Conservation (phyloP, 1,284 basidiomycete species). For the Anthracocystis walkeri region DNA sequence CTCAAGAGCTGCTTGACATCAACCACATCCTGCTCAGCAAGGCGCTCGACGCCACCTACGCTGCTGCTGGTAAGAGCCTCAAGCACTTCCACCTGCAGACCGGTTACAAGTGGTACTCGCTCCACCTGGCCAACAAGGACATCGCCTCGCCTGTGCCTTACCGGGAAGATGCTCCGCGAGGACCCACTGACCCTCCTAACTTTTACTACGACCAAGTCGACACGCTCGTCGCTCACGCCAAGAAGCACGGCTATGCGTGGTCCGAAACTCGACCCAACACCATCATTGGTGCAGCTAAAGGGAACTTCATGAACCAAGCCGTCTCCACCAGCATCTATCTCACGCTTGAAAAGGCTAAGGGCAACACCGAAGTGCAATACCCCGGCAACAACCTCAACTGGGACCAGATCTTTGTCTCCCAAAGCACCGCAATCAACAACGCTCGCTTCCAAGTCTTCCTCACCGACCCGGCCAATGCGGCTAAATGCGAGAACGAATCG, state of each 20-base stretch:
- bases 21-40: slow-evolving; percentile 43
- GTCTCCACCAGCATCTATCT: slow-evolving; percentile 44
- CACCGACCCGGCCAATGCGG: slow-evolving; percentile 35
- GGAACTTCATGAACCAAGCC: slow-evolving; percentile 52
- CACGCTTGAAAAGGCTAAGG: slow-evolving; percentile 43
- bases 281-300: slow-evolving; percentile 51
- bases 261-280: slow-evolving; percentile 50
- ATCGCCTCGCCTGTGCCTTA: slow-evolving; percentile 42
- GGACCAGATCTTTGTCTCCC: slow-evolving; percentile 43
- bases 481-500: slow-evolving; percentile 44
- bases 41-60: slow-evolving; percentile 39
- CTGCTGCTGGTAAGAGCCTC: slow-evolving; percentile 30
- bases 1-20: slow-evolving; percentile 39
- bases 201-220: slow-evolving; percentile 51
- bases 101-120: slow-evolving; percentile 53
- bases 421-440: slow-evolving; percentile 49
- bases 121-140: slow-evolving; percentile 46
- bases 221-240: slow-evolving; percentile 38
- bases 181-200: slow-evolving; percentile 41
- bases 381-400: slow-evolving; percentile 48
- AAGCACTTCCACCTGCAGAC: slow-evolving; percentile 51
- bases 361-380: slow-evolving; percentile 40
- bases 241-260: slow-evolving; percentile 48
- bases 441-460: slow-evolving; percentile 47
- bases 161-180: slow-evolving; percentile 35